phyloP scores from a whole-genome alignment of 495 filamentous ascomycete genomes.

The Podospora pseudopauciseta region DNA sequence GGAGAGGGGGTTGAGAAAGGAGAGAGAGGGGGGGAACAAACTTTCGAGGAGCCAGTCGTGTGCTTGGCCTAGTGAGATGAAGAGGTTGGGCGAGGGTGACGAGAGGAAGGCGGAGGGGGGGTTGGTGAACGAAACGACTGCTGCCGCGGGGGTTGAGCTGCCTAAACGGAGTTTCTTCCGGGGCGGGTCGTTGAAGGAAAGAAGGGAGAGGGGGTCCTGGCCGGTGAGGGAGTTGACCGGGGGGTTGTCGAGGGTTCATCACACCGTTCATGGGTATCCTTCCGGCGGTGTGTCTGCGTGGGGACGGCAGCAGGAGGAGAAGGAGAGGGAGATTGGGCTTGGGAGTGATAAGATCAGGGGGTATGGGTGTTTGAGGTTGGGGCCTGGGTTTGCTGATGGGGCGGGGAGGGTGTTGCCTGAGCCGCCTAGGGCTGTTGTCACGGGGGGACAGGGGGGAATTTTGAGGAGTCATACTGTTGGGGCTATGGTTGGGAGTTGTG shows the following conservation, averaged over 20 bases:
- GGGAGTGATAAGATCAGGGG: not conserved
- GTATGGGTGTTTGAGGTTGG: constrained; percentile 17
- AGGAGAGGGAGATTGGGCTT: constrained; percentile 4
- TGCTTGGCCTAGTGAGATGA: constrained; percentile 6
- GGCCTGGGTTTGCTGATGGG: constrained; percentile 4
- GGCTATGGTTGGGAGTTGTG: not conserved
- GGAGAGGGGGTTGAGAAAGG: not conserved
- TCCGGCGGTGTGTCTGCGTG: not conserved
- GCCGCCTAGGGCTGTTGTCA: constrained; percentile 21
- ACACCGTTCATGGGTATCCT: constrained; percentile 18
- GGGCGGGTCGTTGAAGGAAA: constrained; percentile 8
- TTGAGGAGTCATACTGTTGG: constrained; percentile 4
- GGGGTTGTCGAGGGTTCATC: constrained; percentile 23
- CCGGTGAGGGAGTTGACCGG: constrained; percentile 20
- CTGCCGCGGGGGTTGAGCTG: not conserved
- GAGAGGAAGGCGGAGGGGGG: too few relatives aligned
- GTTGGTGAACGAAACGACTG: not conserved
- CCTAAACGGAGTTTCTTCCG: not conserved
- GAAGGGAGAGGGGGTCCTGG: constrained; percentile 21
- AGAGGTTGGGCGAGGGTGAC: not conserved
- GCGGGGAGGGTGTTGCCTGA: constrained; percentile 13
- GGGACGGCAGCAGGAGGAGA: not conserved
- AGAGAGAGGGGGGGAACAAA: constrained; percentile 1
- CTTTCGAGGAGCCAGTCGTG: not conserved
- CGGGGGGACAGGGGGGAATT: not conserved